These are phyloP conservation scores for Wickerhamiella azymoides DNA, from an alignment of 805 yeast species.

Conservation along the genomic window DNA sequence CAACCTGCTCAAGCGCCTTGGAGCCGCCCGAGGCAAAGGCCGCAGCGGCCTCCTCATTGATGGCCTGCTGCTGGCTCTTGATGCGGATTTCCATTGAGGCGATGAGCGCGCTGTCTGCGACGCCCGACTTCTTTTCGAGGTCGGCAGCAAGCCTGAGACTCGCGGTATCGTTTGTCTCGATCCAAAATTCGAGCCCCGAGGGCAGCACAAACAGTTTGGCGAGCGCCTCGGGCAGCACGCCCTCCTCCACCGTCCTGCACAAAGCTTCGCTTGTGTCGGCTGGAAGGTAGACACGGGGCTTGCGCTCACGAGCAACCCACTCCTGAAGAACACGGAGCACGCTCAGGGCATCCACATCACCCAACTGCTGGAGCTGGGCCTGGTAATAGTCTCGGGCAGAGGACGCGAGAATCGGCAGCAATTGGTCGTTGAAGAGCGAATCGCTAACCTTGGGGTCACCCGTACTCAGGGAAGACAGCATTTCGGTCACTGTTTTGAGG, in stretches of 20 bases:
- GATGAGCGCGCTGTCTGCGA: constrained; percentile 8
- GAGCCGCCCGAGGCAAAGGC: not conserved
- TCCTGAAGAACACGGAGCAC: constrained; percentile 1
- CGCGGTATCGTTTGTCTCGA: constrained; percentile 2
- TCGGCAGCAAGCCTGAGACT: constrained; percentile 13
- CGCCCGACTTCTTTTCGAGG: constrained; percentile 9
- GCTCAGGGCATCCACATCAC: not conserved
- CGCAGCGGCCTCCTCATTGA: not conserved
- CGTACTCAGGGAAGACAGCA: constrained; percentile 13
- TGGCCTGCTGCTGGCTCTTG: not conserved
- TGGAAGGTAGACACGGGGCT: constrained; percentile 12
- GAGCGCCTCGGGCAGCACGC: constrained; percentile 9
- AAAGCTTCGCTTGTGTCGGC: constrained; percentile 10
- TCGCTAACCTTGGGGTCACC: constrained; percentile 12
- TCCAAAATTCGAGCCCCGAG: constrained; percentile 15
- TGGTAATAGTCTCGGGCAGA: constrained; percentile 7
- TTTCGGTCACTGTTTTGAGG: constrained; percentile 7
- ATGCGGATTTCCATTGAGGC: constrained; percentile 4
- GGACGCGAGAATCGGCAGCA: constrained; percentile 8
- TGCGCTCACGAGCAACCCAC: constrained; percentile 13
- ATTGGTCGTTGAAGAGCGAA: constrained; percentile 11
- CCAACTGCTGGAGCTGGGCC: not conserved
- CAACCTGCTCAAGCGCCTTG: not conserved
- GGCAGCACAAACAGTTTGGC: constrained; percentile 8
- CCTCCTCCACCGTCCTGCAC: constrained; percentile 5